These are phyloP conservation scores for Haberlea rhodopensis DNA, from an alignment of 257 asterid genomes.

Conservation along the genomic window DNA sequence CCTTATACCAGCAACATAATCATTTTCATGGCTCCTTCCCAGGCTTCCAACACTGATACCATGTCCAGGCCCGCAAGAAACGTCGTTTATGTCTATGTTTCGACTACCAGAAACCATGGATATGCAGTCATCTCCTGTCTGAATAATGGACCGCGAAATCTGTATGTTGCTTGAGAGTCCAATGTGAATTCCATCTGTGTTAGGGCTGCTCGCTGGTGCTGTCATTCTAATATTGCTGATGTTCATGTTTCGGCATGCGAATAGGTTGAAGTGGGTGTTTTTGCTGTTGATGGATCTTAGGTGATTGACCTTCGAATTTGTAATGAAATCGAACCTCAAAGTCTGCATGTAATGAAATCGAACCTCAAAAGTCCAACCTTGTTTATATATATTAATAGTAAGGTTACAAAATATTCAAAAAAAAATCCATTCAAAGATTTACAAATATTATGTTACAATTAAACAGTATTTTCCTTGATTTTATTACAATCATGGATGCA, in stretches of 20 bases:
- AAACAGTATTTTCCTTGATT: too few species aligned
- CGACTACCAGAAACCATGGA: conserved; percentile 60
- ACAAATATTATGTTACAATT: too few species aligned
- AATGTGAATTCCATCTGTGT: conserved; percentile 68
- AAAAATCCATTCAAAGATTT: too few species aligned
- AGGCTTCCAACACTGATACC: conserved; percentile 76
- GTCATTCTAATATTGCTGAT: conserved; percentile 37
- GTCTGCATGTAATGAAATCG: conserved; percentile 37
- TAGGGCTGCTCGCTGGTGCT: conserved; percentile 65
- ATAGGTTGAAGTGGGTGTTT: conserved; percentile 52
- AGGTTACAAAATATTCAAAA: too few species aligned
- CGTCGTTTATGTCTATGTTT: conserved; percentile 37
- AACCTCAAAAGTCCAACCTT: too few species aligned
- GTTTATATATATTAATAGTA: too few species aligned
- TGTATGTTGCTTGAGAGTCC: conserved; percentile 46
- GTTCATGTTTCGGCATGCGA: conserved; percentile 47
- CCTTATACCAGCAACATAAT: conserved; percentile 36
- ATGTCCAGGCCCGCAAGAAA: conserved; percentile 72
- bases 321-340: conserved; percentile 61
- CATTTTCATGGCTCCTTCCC: conserved; percentile 33
- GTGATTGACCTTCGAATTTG: conserved; percentile 40
- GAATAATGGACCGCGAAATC: conserved; percentile 35
- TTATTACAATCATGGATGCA: too few species aligned
- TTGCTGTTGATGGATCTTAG: conserved; percentile 67
- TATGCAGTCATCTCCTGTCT: conserved; percentile 74